Conservation (phyloP, 345 rosid genomes). For the Crucihimalaya himalaica region DNA sequence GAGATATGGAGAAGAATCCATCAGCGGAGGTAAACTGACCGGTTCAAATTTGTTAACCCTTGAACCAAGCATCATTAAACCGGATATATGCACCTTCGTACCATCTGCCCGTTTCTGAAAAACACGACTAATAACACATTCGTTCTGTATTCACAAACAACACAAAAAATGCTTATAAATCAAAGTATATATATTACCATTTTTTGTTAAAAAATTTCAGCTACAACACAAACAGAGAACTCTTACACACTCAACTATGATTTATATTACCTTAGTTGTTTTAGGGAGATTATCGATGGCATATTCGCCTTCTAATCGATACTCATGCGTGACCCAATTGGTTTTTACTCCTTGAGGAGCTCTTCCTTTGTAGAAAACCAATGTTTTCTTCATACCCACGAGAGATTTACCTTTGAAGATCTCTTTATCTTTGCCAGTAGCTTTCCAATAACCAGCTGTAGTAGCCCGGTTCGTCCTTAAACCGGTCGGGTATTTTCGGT, state of each 20-base stretch:
- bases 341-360: constrained; percentile 82
- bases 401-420: constrained; percentile 51
- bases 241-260: neutral
- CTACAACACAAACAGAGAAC: neutral
- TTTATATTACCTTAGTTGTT: constrained; percentile 48
- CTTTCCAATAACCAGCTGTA: constrained; percentile 57
- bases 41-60: constrained; percentile 23
- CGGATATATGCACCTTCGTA: constrained; percentile 50
- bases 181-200: neutral
- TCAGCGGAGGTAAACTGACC: constrained; percentile 52
- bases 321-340: constrained; percentile 88
- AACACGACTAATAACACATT: constrained; percentile 73
- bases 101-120: constrained; percentile 59
- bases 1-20: constrained; percentile 49
- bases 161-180: neutral
- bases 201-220: too few species aligned
- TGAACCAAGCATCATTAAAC: constrained; percentile 38
- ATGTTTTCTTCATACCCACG: constrained; percentile 86
- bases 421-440: constrained; percentile 63
- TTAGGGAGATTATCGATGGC: constrained; percentile 46
- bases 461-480: constrained; percentile 61
- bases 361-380: constrained; percentile 81
- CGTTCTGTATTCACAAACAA: constrained; percentile 51
- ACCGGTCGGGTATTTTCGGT: constrained; percentile 77
- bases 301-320: constrained; percentile 62